Evolutionary conservation across 2,329 filamentous ascomycete genomes (phyloP).

Genomic region (Alternaria conjuncta): DNA sequence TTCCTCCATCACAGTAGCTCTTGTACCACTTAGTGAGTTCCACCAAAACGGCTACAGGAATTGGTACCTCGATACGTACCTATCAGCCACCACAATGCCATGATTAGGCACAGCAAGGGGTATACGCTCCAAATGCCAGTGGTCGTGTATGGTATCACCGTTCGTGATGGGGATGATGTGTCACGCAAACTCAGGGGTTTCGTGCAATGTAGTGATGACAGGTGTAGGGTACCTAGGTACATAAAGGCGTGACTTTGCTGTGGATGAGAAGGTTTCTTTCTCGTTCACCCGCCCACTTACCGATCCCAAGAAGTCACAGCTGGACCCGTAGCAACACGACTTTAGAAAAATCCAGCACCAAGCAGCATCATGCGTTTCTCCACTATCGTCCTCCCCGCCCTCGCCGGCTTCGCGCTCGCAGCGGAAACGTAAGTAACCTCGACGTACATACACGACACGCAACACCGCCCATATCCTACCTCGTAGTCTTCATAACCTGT

Average conservation of each 20-base stretch:
- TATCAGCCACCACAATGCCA: neutral
- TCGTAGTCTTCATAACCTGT: accelerated
- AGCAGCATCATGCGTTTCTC: conserved; percentile 16
- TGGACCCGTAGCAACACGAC: no score
- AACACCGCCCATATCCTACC: neutral
- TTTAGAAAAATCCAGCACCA: accelerated
- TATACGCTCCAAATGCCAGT: neutral
- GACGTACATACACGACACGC: no score
- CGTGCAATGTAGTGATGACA: neutral
- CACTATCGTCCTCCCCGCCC: conserved; percentile 1
- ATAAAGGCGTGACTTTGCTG: neutral
- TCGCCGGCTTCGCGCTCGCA: neutral
- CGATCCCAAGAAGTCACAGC: accelerated
- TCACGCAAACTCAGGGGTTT: neutral
- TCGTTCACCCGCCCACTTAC: neutral
- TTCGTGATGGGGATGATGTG: neutral
- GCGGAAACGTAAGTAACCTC: neutral
- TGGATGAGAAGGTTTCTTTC: neutral
- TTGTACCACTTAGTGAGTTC: neutral
- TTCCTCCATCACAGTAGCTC: neutral
- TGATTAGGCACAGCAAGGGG: neutral
- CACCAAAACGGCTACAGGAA: neutral
- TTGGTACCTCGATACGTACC: neutral
- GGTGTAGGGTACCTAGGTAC: neutral
- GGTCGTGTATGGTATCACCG: neutral